A percentile compares a stretch with the other conserved stretches of the same genome.
Conservation (phyloP, 768 basidiomycete species). For the Royoungia palumana region DNA sequence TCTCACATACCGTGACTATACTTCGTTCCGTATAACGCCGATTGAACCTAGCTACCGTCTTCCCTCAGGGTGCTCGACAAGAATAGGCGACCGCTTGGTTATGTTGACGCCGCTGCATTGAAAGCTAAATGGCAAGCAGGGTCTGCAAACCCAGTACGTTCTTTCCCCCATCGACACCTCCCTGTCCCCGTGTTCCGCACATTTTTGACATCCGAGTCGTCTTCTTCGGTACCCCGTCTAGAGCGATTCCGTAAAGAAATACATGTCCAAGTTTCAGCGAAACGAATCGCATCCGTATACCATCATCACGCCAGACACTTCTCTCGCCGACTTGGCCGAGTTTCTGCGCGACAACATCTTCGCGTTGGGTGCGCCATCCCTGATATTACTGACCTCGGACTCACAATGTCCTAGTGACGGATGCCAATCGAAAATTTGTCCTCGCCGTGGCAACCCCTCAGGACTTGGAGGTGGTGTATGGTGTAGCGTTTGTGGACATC, state of each 20-base stretch:
- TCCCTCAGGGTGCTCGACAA: slow-evolving; percentile 65
- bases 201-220: not conserved
- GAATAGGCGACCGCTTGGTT: slow-evolving; percentile 74
- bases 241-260: slow-evolving; percentile 66
- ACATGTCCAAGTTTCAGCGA: slow-evolving; percentile 76
- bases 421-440: slow-evolving; percentile 76
- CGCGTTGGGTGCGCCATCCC: slow-evolving; percentile 59
- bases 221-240: slow-evolving; percentile 23
- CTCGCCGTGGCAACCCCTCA: slow-evolving; percentile 75
- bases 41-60: not conserved
- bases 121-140: slow-evolving; percentile 79
- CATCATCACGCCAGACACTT: slow-evolving; percentile 75
- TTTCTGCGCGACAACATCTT: slow-evolving; percentile 75
- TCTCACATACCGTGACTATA: slow-evolving; percentile 80
- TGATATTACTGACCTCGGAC: not conserved
- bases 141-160: slow-evolving; percentile 62
- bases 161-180: not conserved
- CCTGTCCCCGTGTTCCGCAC: not conserved
- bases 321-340: slow-evolving; percentile 74
- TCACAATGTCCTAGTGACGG: slow-evolving; percentile 62
- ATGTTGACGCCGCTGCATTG: slow-evolving; percentile 72
- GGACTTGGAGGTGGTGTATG: slow-evolving; percentile 51
- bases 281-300: slow-evolving; percentile 64
- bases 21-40: not conserved
- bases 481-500: not conserved